Conservation (phyloP, 164 flowering plant genomes). For the Warburgia ugandensis region DNA sequence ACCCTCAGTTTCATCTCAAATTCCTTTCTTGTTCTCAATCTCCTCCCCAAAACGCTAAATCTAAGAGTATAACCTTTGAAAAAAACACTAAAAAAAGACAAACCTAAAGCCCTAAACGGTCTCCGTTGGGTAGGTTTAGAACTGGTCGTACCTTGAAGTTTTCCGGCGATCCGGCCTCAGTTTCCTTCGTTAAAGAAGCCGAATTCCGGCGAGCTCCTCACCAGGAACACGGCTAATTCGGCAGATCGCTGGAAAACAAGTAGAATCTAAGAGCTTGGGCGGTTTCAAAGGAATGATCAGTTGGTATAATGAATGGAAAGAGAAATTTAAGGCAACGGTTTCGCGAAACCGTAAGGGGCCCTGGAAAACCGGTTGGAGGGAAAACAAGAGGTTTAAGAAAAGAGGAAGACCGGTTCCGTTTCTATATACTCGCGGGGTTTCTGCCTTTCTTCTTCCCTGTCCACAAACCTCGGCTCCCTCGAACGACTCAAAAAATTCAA, state of each 20-base stretch:
- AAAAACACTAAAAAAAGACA: not conserved
- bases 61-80: no score
- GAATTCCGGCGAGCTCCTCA: no score
- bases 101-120: not conserved
- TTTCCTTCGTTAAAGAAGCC: no score
- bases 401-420: not conserved
- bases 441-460: conserved; percentile 8
- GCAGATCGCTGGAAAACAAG: no score
- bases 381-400: not conserved
- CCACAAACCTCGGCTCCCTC: conserved; percentile 24
- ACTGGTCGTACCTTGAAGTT: conserved; percentile 1
- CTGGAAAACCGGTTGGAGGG: not conserved
- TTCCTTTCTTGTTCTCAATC: no score
- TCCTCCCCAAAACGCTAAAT: not conserved
- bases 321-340: not conserved
- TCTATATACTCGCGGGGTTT: not conserved
- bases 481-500: conserved; percentile 8
- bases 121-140: not conserved
- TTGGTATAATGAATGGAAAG: not conserved
- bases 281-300: not conserved
- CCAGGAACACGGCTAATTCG: no score
- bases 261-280: no score
- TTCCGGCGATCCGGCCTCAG: conserved; percentile 10
- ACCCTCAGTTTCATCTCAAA: not conserved
- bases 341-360: not conserved